Evolutionary conservation across 306 rosid genomes (phyloP).

Genomic region (Cicer cuneatum): DNA sequence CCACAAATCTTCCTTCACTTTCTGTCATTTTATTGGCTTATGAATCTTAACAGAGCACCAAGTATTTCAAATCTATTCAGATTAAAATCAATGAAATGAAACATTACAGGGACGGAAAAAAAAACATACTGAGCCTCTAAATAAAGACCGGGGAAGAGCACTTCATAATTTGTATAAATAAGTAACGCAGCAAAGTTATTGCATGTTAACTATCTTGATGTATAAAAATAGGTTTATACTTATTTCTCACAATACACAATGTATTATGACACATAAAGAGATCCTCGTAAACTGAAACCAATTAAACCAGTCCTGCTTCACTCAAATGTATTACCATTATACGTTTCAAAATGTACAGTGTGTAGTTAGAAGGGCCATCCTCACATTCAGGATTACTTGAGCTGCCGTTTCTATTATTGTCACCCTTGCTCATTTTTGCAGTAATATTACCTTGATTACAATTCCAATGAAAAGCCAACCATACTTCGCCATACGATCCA

Average conservation of each 20-base stretch:
- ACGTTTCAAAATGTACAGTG: conserved; percentile 85
- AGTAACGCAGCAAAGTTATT: conserved; percentile 18
- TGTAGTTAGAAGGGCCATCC: conserved; percentile 60
- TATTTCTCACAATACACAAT: conserved; percentile 17
- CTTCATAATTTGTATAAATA: neutral
- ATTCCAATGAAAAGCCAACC: conserved; percentile 94
- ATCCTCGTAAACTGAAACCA: conserved; percentile 40
- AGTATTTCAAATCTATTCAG: conserved; percentile 2
- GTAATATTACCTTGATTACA: conserved; percentile 62
- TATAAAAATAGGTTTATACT: conserved; percentile 10
- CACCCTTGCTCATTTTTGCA: conserved; percentile 51
- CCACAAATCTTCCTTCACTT: neutral
- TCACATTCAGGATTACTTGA: conserved; percentile 56
- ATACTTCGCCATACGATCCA: conserved; percentile 98
- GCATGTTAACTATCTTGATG: conserved; percentile 25
- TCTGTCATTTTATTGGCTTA: neutral
- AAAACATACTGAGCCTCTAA: neutral
- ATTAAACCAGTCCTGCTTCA: conserved; percentile 31
- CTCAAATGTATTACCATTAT: conserved; percentile 73
- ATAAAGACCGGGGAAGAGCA: neutral
- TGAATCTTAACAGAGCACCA: neutral
- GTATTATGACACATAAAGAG: conserved; percentile 32
- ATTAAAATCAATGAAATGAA: conserved; percentile 17
- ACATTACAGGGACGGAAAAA: neutral
- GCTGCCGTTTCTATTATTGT: conserved; percentile 48